Evolutionary conservation across 2,329 filamentous ascomycete species (phyloP).

Genomic region (Trichoderma breve): DNA sequence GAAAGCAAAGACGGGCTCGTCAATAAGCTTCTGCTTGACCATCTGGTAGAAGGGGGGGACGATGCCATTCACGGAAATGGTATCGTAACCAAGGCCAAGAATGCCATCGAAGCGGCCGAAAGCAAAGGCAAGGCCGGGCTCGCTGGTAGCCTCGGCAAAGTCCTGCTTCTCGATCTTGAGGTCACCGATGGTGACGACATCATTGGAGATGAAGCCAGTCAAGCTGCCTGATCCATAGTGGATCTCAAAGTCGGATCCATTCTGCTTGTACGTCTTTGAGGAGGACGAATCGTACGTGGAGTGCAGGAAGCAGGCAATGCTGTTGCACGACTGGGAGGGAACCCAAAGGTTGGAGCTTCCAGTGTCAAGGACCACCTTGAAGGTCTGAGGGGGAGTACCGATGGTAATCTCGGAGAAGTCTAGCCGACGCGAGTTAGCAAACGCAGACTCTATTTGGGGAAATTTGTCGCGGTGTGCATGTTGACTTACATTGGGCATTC

Average conservation of each 20-base stretch:
- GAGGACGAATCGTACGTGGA: slow-evolving; percentile 89
- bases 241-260: slow-evolving; percentile 90
- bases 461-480: not conserved
- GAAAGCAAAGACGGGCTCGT: slow-evolving; percentile 93
- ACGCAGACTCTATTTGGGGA: not conserved
- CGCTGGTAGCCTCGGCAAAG: slow-evolving; percentile 93
- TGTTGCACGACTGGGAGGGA: slow-evolving; percentile 82
- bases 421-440: slow-evolving; percentile 35
- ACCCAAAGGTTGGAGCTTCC: slow-evolving; percentile 99
- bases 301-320: slow-evolving; percentile 98
- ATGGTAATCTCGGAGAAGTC: slow-evolving; percentile 97
- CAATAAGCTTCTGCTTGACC: slow-evolving; percentile 83
- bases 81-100: slow-evolving; percentile 88
- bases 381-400: slow-evolving; percentile 86
- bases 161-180: slow-evolving; percentile 83
- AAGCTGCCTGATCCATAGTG: slow-evolving; percentile 92
- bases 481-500: slow-evolving; percentile 88
- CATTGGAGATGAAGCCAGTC: slow-evolving; percentile 89
- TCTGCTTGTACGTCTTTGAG: slow-evolving; percentile 90
- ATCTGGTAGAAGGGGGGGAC: slow-evolving; percentile 96
- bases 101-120: slow-evolving; percentile 98
- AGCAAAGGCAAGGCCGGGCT: slow-evolving; percentile 95
- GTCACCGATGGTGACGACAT: slow-evolving; percentile 83
- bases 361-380: slow-evolving; percentile 98
- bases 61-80: slow-evolving; percentile 95